Percentiles rank a stretch among this genome's conserved stretches.
phyloP scores from a whole-genome alignment of 495 filamentous ascomycete species.

The Penicillium antarcticum region DNA sequence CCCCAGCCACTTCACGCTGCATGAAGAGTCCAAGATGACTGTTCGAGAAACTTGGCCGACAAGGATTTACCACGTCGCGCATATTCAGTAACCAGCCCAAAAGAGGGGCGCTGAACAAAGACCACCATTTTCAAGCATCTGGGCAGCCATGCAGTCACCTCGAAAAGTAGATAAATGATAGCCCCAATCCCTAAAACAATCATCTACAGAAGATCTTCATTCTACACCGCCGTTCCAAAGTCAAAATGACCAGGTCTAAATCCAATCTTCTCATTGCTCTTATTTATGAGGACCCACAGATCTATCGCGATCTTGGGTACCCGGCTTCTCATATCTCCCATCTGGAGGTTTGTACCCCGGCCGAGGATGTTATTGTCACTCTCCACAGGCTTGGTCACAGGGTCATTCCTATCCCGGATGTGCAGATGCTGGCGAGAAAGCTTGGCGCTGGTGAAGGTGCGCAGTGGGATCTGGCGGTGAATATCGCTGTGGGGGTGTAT shows the following conservation, averaged over 20 bases:
- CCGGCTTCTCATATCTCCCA: background rate
- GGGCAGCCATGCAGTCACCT: too few species aligned
- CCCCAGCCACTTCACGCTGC: too few species aligned
- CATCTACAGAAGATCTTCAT: background rate
- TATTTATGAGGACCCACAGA: background rate
- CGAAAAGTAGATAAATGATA: too few species aligned
- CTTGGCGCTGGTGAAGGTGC: background rate
- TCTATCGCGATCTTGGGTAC: background rate
- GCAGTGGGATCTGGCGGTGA: conserved; percentile 22
- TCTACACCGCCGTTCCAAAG: background rate
- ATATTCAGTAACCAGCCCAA: too few species aligned
- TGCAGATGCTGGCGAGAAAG: background rate
- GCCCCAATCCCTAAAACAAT: background rate
- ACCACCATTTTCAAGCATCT: too few species aligned
- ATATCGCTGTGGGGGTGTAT: conserved; percentile 18
- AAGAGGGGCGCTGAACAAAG: too few species aligned
- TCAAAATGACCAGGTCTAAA: background rate
- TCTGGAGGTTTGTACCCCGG: background rate
- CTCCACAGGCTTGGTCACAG: background rate
- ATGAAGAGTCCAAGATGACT: too few species aligned
- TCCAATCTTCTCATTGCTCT: background rate
- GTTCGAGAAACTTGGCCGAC: too few species aligned
- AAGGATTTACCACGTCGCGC: too few species aligned
- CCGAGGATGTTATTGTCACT: background rate
- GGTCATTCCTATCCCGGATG: background rate